Conservation (phyloP, 139 green algal genomes). For the Chlamydomonas eustigma region DNA sequence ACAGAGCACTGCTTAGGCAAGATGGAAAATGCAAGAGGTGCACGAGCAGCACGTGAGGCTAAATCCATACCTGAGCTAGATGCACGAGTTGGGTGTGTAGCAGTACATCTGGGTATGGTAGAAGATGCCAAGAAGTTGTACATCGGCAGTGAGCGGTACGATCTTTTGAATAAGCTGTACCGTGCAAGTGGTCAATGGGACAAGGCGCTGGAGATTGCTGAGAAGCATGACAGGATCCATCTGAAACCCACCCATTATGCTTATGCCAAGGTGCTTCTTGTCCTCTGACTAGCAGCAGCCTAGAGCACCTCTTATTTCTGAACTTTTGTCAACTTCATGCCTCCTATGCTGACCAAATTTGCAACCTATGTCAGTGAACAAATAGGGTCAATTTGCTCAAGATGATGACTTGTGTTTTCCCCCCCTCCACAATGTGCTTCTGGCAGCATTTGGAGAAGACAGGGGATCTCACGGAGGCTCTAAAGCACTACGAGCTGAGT, state of each 20-base stretch:
- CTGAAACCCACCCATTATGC: constrained; percentile 61
- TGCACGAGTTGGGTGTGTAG: constrained; percentile 59
- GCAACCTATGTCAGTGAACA: too few relatives aligned
- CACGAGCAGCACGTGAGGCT: constrained; percentile 36
- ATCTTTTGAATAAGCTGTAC: constrained; percentile 66
- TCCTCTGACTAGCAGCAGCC: too few relatives aligned
- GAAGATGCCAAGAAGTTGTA: constrained; percentile 56
- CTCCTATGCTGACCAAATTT: too few relatives aligned
- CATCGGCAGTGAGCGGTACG: constrained; percentile 36
- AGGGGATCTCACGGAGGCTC: constrained; percentile 50
- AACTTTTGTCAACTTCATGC: not conserved
- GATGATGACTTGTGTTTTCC: not conserved
- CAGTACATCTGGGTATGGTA: constrained; percentile 68
- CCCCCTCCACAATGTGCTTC: too few relatives aligned
- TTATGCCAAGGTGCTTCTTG: constrained; percentile 60
- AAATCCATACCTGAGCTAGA: constrained; percentile 55
- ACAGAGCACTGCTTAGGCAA: constrained; percentile 76
- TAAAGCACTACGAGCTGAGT: constrained; percentile 53
- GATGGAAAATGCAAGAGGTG: constrained; percentile 11
- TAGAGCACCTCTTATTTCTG: not conserved
- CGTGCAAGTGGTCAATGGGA: constrained; percentile 65
- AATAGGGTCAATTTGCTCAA: not conserved
- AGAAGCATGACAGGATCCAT: constrained; percentile 70
- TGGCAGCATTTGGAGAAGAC: constrained; percentile 43
- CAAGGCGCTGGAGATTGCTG: constrained; percentile 61